Conservation (phyloP, 768 basidiomycete species). For the Tulasnella sp. region DNA sequence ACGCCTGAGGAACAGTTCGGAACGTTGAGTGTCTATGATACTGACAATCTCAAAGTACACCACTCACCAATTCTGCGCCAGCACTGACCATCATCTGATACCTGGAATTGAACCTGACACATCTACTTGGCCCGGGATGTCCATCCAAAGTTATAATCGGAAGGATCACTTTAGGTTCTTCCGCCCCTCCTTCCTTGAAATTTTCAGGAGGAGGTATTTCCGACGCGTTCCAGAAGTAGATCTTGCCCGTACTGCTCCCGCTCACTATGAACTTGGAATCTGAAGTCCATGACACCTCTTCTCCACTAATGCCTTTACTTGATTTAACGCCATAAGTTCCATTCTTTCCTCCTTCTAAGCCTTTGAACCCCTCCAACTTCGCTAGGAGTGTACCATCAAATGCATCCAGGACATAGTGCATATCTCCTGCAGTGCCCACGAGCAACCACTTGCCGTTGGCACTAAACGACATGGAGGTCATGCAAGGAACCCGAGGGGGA, state of each 20-base stretch:
- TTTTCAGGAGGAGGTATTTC: conserved; percentile 15
- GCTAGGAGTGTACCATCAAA: conserved; percentile 75
- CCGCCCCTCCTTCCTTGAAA: conserved; percentile 27
- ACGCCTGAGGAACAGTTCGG: conserved; percentile 26
- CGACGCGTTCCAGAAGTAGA: conserved; percentile 78
- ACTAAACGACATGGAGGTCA: conserved; percentile 86
- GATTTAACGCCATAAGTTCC: conserved; percentile 45
- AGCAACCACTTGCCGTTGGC: conserved; percentile 81
- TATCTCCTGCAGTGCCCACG: conserved; percentile 82
- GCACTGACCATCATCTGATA: conserved; percentile 78
- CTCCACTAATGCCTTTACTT: conserved; percentile 69
- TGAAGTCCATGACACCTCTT: conserved; percentile 89
- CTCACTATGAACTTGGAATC: conserved; percentile 84
- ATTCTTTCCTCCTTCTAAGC: conserved; percentile 56
- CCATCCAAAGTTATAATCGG: conserved; percentile 51
- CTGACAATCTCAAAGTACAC: conserved; percentile 21
- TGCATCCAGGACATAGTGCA: conserved; percentile 87
- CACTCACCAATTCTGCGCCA: conserved; percentile 63
- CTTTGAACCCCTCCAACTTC: conserved; percentile 73
- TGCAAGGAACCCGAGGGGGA: conserved; percentile 77
- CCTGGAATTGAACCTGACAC: conserved; percentile 82
- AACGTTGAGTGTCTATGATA: conserved; percentile 5
- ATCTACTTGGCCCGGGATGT: conserved; percentile 71
- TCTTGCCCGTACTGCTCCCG: conserved; percentile 72
- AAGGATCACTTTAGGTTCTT: conserved; percentile 38